These are phyloP conservation scores for Alternaria metachromatica DNA, from an alignment of 2,329 filamentous ascomycete genomes.

Conservation along the genomic window DNA sequence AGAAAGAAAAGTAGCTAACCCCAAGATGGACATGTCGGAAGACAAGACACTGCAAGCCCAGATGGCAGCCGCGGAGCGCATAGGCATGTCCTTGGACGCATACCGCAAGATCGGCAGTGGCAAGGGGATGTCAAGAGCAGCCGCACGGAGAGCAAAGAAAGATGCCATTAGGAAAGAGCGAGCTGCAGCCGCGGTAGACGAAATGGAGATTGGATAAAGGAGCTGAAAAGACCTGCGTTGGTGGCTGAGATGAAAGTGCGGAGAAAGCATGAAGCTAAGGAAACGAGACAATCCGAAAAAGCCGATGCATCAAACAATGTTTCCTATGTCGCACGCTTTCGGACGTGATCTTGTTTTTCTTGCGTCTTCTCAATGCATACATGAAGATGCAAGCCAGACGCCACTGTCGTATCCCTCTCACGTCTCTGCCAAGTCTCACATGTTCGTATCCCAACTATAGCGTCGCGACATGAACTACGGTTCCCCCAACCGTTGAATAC, in stretches of 20 bases:
- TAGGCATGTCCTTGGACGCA: slow-evolving; percentile 20
- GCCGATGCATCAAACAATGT: neutral
- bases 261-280: neutral
- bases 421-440: neutral
- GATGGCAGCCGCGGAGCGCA: slow-evolving; percentile 21
- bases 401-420: neutral
- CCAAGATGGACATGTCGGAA: slow-evolving; percentile 8
- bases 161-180: neutral
- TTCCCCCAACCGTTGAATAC: neutral
- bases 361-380: no score
- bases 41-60: slow-evolving; percentile 17
- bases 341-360: neutral
- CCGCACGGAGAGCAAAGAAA: slow-evolving; percentile 8
- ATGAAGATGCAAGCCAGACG: neutral
- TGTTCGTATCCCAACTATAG: neutral
- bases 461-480: neutral
- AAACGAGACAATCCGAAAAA: neutral
- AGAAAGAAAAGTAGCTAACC: slow-evolving; percentile 5
- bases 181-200: slow-evolving; percentile 3
- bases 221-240: neutral
- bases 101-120: slow-evolving; percentile 12
- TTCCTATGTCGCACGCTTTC: neutral
- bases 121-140: slow-evolving; percentile 4
- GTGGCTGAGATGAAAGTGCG: neutral
- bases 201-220: slow-evolving; percentile 15